Base-by-base conservation (phyloP, 805 yeast species). In the Kodamaea kaohsiungensis region DNA sequence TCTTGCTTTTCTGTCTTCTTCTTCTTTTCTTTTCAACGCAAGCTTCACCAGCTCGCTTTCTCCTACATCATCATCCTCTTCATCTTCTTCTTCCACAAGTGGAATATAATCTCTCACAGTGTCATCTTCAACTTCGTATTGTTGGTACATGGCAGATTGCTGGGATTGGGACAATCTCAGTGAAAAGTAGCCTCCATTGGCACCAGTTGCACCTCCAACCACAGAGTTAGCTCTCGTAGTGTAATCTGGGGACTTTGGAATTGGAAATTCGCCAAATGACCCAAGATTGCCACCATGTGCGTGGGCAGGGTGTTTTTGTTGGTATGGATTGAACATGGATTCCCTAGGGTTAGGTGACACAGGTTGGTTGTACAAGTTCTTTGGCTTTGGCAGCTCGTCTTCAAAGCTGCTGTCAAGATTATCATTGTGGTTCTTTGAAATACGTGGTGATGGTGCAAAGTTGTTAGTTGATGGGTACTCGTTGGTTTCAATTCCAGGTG, bases 151-250 rank as follows among this genome's bases (percentile, higher is more conserved):
- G 8, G 72, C 76, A 2, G 78, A 71, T 54, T 74, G 78, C 47
- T 76, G 79, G 1, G 78, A 74, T 52, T 75, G 78, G 1, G 79
- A 75, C 49, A 76, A 65, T 48, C 77, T 63, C 22, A 77, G 71
- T 2, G 77, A 70, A 53, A 71, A 74, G 33, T 69, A 61, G 1
- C 76, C 77, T 1, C 75, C 76, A 7, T 46, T 22, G 9, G 48
- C 53, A 6, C 64, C 63, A 17, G 18, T 15, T 1, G 56, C 45
- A 10, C 67, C 67, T 12, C 75, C 77, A 43, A 75, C 59, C 4
- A 75, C 77, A 3, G 79, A 75, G 55, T 76, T 75, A 19, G 79
- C 79, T 51, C 80, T 55, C 1, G 78, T 75, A n/a, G 79, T 72
- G 49, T 63, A 62, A 19, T 76, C 80, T 1, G 80, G 80, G 0